These are phyloP conservation scores for Verruconis gallopava DNA, from an alignment of 2,329 filamentous ascomycete species.

Conservation along the genomic window DNA sequence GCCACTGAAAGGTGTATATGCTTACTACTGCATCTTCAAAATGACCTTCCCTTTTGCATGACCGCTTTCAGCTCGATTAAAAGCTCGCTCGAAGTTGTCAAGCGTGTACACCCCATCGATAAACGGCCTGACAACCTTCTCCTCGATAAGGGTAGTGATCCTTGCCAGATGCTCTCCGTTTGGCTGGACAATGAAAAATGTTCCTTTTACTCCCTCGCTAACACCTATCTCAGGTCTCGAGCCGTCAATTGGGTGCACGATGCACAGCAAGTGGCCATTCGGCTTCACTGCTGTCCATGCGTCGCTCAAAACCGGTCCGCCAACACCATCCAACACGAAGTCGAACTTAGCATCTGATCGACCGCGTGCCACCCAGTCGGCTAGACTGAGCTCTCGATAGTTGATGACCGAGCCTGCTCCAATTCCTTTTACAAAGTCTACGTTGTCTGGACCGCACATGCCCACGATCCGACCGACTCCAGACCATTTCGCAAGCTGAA, in stretches of 20 bases:
- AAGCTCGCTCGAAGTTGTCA: slow-evolving; percentile 27
- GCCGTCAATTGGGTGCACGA: slow-evolving; percentile 2
- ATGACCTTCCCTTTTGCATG: slow-evolving; percentile 29
- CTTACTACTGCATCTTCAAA: too few relatives aligned
- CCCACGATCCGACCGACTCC: slow-evolving; percentile 27
- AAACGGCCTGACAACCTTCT: slow-evolving; percentile 17
- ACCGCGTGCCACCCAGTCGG: background rate
- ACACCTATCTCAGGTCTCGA: background rate
- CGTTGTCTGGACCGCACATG: slow-evolving; percentile 26
- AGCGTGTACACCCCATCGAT: slow-evolving; percentile 30
- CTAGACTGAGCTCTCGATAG: background rate
- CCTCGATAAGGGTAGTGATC: slow-evolving; percentile 24
- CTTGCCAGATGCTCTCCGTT: slow-evolving; percentile 24
- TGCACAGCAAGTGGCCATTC: slow-evolving; percentile 15
- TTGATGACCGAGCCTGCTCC: slow-evolving; percentile 31
- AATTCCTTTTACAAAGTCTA: slow-evolving; percentile 26
- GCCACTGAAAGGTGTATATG: too few relatives aligned
- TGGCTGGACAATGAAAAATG: slow-evolving; percentile 28
- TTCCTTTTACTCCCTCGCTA: slow-evolving; percentile 14
- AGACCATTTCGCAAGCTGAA: slow-evolving; percentile 27
- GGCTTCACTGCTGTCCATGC: slow-evolving; percentile 30
- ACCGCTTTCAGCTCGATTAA: slow-evolving; percentile 24
- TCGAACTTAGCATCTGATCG: slow-evolving; percentile 23
- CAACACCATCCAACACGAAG: slow-evolving; percentile 33
- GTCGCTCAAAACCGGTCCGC: slow-evolving; percentile 28